Evolutionary conservation across 106 monocot species (phyloP).

Genomic region (Dactylorhiza incarnata): DNA sequence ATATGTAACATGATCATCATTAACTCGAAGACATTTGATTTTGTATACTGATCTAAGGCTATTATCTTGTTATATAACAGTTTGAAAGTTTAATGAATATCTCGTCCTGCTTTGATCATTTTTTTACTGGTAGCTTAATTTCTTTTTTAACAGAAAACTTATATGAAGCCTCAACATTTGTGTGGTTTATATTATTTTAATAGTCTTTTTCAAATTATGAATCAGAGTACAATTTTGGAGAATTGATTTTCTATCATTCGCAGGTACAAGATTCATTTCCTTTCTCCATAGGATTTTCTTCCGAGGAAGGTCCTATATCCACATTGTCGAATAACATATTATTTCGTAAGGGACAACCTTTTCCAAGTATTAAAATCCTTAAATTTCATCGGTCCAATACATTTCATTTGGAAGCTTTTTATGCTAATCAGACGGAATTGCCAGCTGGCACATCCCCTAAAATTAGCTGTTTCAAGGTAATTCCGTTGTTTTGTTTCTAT

Average conservation of each 20-base stretch:
- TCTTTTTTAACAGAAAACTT: not conserved
- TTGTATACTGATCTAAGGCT: no score
- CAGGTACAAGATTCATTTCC: slow-evolving; percentile 86
- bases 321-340: slow-evolving; percentile 47
- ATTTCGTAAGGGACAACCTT: slow-evolving; percentile 57
- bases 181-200: not conserved
- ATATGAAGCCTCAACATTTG: not conserved
- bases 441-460: slow-evolving; percentile 42
- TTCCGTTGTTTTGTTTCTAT: not conserved
- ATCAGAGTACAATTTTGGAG: not conserved
- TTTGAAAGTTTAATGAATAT: not conserved
- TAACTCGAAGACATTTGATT: no score
- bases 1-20: no score
- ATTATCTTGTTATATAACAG: no score
- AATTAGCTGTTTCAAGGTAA: slow-evolving; percentile 62
- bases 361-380: slow-evolving; percentile 81
- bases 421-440: slow-evolving; percentile 60
- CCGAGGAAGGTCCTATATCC: slow-evolving; percentile 45
- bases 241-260: not conserved
- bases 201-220: not conserved
- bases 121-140: not conserved
- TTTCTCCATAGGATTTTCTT: slow-evolving; percentile 59
- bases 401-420: slow-evolving; percentile 74
- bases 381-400: slow-evolving; percentile 39
- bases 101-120: not conserved